phyloP scores from a whole-genome alignment of 805 yeast genomes.

The Maudiozyma barnettii region DNA sequence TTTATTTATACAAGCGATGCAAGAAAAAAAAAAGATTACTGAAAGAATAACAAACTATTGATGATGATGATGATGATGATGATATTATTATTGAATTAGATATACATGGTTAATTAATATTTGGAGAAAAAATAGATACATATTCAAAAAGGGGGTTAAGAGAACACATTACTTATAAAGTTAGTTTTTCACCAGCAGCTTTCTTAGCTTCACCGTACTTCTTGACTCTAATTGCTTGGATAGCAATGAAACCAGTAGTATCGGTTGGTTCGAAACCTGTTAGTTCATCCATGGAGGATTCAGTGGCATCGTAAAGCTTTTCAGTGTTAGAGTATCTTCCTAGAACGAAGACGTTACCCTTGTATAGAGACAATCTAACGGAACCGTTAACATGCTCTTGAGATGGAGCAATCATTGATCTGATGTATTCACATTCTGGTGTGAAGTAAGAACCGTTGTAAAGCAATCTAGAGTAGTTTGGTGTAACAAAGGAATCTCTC shows the following conservation, averaged over 20 bases:
- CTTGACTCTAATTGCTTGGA: conserved; percentile 96
- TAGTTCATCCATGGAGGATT: conserved; percentile 97
- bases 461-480: conserved; percentile 77
- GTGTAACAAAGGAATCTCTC: conserved; percentile 93
- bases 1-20: no score
- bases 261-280: conserved; percentile 97
- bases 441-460: conserved; percentile 98
- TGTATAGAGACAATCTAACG: conserved; percentile 88
- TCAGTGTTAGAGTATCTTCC: conserved; percentile 96
- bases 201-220: conserved; percentile 94
- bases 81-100: no score
- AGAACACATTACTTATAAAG: conserved; percentile 22
- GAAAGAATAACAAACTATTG: no score
- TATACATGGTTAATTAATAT: not conserved
- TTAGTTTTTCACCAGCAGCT: conserved; percentile 51
- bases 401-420: conserved; percentile 89
- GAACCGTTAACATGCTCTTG: conserved; percentile 93
- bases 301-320: conserved; percentile 94
- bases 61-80: no score
- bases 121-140: not conserved
- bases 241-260: conserved; percentile 94
- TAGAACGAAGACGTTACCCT: conserved; percentile 73
- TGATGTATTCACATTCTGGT: conserved; percentile 95
- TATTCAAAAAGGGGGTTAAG: not conserved
- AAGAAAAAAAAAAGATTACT: no score